phyloP scores from a whole-genome alignment of 2,329 filamentous ascomycete genomes.

The Ceratocystis huliohia region DNA sequence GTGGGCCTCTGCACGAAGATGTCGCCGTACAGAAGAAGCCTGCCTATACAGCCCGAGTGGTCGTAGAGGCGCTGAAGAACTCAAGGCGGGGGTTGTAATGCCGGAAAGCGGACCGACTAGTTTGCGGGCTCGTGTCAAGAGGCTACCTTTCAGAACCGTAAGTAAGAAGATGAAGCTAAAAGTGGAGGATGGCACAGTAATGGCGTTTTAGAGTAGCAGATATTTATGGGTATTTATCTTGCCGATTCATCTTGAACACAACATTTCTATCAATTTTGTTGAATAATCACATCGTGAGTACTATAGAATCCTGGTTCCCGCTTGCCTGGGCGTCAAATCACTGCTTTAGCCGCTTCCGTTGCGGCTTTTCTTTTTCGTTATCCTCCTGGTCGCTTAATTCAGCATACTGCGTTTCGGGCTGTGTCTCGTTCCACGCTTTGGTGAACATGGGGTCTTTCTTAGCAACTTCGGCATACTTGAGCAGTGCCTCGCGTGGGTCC shows the following conservation, averaged over 20 bases:
- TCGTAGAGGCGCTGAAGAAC: not conserved
- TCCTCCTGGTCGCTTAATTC: conserved; percentile 79
- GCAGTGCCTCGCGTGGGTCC: conserved; percentile 80
- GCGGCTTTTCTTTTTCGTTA: conserved; percentile 40
- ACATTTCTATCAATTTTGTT: too few relatives aligned
- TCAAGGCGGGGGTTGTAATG: not conserved
- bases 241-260: too few relatives aligned
- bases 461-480: conserved; percentile 90
- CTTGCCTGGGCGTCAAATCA: conserved; percentile 23
- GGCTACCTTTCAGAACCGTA: not conserved
- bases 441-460: conserved; percentile 92
- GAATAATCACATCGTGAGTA: not conserved
- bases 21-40: not conserved
- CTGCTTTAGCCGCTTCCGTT: conserved; percentile 50
- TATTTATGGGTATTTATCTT: too few relatives aligned
- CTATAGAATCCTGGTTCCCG: not conserved
- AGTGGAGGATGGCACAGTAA: too few relatives aligned
- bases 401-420: conserved; percentile 83
- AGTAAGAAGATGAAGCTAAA: not conserved
- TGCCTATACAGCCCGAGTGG: not conserved
- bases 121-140: not conserved
- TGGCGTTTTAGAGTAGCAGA: too few relatives aligned
- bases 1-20: conserved; percentile 7
- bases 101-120: not conserved
- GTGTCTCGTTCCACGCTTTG: conserved; percentile 80